Evolutionary conservation across 768 basidiomycete genomes (phyloP).

Genomic region (Collybia mongolica): DNA sequence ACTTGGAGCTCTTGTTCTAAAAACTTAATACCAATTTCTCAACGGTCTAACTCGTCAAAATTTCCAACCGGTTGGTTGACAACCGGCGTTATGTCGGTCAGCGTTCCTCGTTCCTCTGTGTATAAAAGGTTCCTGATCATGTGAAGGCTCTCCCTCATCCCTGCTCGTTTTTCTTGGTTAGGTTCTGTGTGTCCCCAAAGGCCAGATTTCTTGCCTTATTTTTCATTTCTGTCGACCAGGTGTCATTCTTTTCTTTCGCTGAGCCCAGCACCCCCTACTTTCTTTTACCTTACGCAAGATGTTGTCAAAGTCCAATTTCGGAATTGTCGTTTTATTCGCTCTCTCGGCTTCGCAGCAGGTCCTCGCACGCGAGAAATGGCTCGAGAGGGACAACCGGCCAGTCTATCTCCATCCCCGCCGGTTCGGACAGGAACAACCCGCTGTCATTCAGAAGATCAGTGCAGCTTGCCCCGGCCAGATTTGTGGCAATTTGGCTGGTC

Average conservation of each 20-base stretch:
- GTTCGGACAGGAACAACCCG: constrained; percentile 50
- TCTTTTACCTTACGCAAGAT: constrained; percentile 23
- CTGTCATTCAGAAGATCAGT: constrained; percentile 42
- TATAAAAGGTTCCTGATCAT: constrained; percentile 5
- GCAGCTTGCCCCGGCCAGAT: constrained; percentile 47
- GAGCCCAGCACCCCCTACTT: constrained; percentile 15
- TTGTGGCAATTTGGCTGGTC: constrained; percentile 48
- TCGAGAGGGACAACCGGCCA: constrained; percentile 46
- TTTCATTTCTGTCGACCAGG: constrained; percentile 42
- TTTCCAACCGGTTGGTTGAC: constrained; percentile 6
- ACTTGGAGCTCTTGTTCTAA: neutral
- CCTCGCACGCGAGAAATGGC: constrained; percentile 41
- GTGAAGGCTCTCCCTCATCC: constrained; percentile 3
- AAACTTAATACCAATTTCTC: neutral
- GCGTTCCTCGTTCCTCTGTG: neutral
- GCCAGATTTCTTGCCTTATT: constrained; percentile 28
- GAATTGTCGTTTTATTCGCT: constrained; percentile 22
- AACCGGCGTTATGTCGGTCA: constrained; percentile 12
- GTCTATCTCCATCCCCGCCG: constrained; percentile 51
- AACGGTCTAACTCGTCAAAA: too few relatives aligned
- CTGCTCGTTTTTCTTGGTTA: constrained; percentile 8
- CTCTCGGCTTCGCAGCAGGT: constrained; percentile 28
- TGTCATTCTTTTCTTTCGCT: constrained; percentile 27
- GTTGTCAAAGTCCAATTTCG: constrained; percentile 26
- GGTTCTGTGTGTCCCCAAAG: constrained; percentile 43